Evolutionary conservation across 192 early-diverging fungal genomes (phyloP).

Genomic region (Linnemannia schmuckeri): DNA sequence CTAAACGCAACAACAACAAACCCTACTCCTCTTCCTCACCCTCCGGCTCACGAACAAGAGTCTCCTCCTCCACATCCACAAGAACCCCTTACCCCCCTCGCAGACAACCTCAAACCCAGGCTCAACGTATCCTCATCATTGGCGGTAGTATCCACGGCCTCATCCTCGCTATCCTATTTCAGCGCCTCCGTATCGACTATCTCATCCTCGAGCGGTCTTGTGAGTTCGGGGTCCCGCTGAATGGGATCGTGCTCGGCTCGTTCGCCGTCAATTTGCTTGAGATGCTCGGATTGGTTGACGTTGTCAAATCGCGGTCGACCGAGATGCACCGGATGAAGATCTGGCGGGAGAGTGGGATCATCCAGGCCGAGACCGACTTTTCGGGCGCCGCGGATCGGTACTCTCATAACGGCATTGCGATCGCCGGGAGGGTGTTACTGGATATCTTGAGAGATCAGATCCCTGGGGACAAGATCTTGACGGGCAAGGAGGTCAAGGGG

Average conservation of each 20-base stretch:
- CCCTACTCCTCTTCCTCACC: neutral
- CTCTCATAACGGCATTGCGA: conserved; percentile 4
- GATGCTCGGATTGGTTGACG: conserved; percentile 17
- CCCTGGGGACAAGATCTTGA: conserved; percentile 19
- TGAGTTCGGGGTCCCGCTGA: neutral
- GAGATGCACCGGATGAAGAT: conserved; percentile 15
- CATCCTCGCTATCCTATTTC: conserved; percentile 15
- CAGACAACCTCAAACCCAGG: neutral
- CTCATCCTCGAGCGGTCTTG: conserved; percentile 16
- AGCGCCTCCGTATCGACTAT: conserved; percentile 16
- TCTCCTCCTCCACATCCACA: conserved; percentile 10
- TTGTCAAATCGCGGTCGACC: neutral
- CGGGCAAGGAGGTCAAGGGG: neutral
- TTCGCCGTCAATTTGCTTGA: conserved; percentile 13
- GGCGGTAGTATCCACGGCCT: conserved; percentile 25
- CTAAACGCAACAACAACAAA: neutral
- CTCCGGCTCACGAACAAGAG: neutral
- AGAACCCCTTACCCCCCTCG: neutral
- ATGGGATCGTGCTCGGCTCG: conserved; percentile 8
- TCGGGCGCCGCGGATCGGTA: neutral
- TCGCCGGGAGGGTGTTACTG: conserved; percentile 3
- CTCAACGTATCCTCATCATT: conserved; percentile 18
- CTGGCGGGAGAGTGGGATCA: conserved; percentile 5
- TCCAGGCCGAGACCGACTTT: neutral
- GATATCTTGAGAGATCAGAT: conserved; percentile 18